These are phyloP conservation scores for Podaxis sp. DNA, from an alignment of 768 basidiomycete species.

Conservation along the genomic window DNA sequence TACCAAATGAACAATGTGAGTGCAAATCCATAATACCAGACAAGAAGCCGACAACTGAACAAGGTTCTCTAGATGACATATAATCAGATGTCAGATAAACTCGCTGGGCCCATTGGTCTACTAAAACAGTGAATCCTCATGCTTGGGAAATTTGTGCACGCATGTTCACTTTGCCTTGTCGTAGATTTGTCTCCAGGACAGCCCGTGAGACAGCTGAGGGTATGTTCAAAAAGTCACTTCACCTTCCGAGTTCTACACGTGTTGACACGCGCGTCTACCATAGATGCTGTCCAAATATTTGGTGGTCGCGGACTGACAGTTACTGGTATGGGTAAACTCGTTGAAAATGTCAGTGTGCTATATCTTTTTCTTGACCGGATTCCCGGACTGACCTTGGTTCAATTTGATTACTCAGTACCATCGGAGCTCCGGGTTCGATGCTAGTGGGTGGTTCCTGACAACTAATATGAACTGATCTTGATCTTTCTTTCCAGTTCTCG, in stretches of 20 bases:
- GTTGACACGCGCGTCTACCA: slow-evolving; percentile 6
- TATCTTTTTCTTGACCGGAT: background rate
- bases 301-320: slow-evolving; percentile 86
- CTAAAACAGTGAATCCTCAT: slow-evolving; percentile 69
- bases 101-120: slow-evolving; percentile 87
- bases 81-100: slow-evolving; percentile 73
- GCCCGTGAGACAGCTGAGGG: slow-evolving; percentile 72
- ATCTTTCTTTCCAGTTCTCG: slow-evolving; percentile 44
- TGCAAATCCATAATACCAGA: slow-evolving; percentile 9
- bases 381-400: background rate
- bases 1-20: slow-evolving; percentile 88
- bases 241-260: slow-evolving; percentile 38
- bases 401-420: slow-evolving; percentile 53
- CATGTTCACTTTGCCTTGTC: background rate
- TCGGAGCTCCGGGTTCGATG: slow-evolving; percentile 79
- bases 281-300: slow-evolving; percentile 81
- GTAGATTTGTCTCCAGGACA: slow-evolving; percentile 62
- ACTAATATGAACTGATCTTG: slow-evolving; percentile 1
- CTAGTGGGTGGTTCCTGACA: slow-evolving; percentile 40
- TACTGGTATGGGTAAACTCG: slow-evolving; percentile 81
- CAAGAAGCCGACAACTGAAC: background rate
- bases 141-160: background rate
- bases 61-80: slow-evolving; percentile 67
- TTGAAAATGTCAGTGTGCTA: slow-evolving; percentile 64
- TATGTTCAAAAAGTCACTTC: slow-evolving; percentile 13